Evolutionary conservation across 2,329 filamentous ascomycete species (phyloP).

Genomic region (Botrytis galanthina): DNA sequence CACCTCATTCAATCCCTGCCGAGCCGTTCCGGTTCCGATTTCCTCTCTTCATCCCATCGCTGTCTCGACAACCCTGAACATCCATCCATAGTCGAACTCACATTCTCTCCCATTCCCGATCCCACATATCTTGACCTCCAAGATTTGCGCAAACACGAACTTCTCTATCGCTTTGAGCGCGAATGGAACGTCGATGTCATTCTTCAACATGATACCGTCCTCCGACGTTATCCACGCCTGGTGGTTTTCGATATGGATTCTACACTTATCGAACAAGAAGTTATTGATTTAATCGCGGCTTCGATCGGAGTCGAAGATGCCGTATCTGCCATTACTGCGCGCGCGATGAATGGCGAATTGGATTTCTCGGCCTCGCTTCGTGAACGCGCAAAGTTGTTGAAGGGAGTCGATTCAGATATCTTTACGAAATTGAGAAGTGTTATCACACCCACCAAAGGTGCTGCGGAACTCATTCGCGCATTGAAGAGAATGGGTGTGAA

Average conservation of each 20-base stretch:
- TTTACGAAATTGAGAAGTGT: slow-evolving; percentile 74
- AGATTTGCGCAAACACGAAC: slow-evolving; percentile 76
- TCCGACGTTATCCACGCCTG: slow-evolving; percentile 76
- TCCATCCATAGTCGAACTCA: slow-evolving; percentile 65
- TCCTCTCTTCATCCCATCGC: slow-evolving; percentile 60
- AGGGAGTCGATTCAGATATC: slow-evolving; percentile 74
- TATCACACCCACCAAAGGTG: slow-evolving; percentile 80
- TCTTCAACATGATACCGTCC: slow-evolving; percentile 70
- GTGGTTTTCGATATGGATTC: slow-evolving; percentile 99
- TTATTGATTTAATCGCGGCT: slow-evolving; percentile 91
- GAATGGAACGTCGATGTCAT: slow-evolving; percentile 88
- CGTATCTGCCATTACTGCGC: slow-evolving; percentile 85
- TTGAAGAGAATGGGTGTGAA: slow-evolving; percentile 79
- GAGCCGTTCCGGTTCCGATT: slow-evolving; percentile 48
- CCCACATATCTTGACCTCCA: slow-evolving; percentile 62
- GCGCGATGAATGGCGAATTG: slow-evolving; percentile 93
- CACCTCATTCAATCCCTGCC: slow-evolving; percentile 65
- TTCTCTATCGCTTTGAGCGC: slow-evolving; percentile 78
- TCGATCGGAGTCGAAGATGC: slow-evolving; percentile 77
- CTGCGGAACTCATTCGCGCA: slow-evolving; percentile 68
- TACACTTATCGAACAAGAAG: slow-evolving; percentile 94
- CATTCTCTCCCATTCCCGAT: slow-evolving; percentile 58
- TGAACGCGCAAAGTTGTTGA: slow-evolving; percentile 76
- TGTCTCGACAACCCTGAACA: slow-evolving; percentile 60
- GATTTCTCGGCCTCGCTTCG: slow-evolving; percentile 85